phyloP scores from a whole-genome alignment of 129 eudicot genomes.

The Pseudognaphalium luteoalbum region DNA sequence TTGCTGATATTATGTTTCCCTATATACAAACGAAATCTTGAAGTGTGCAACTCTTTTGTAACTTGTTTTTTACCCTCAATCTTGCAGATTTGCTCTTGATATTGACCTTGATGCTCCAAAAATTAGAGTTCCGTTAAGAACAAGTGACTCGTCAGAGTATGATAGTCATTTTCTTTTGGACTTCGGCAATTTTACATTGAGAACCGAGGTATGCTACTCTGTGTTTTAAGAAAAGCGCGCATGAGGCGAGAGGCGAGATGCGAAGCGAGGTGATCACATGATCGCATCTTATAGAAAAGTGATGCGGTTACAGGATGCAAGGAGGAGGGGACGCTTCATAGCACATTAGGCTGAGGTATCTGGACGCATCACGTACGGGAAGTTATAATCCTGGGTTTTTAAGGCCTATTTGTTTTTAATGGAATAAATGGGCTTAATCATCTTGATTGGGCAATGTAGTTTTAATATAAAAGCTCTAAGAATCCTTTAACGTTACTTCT shows the following conservation, averaged over 20 bases:
- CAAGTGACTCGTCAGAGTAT: constrained; percentile 42
- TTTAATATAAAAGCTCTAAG: too few relatives aligned
- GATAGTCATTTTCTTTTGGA: constrained; percentile 89
- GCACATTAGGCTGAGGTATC: too few relatives aligned
- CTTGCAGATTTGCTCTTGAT: constrained; percentile 89
- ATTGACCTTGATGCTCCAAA: constrained; percentile 99
- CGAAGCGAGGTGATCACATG: not conserved
- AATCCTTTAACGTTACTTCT: too few relatives aligned
- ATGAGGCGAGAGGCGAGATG: not conserved
- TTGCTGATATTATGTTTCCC: constrained; percentile 17
- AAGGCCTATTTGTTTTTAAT: too few relatives aligned
- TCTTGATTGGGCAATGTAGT: too few relatives aligned
- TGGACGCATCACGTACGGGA: too few relatives aligned
- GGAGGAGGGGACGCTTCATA: too few relatives aligned
- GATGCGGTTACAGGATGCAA: too few relatives aligned
- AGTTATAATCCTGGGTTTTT: too few relatives aligned
- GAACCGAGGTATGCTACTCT: constrained; percentile 65
- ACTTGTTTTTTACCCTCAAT: constrained; percentile 16
- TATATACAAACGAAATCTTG: constrained; percentile 11
- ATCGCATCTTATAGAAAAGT: not conserved
- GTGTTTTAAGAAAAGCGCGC: not conserved
- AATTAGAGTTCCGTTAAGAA: constrained; percentile 81
- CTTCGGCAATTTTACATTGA: constrained; percentile 93
- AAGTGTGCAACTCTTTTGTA: constrained; percentile 1
- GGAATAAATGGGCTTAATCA: too few relatives aligned